These are phyloP conservation scores for Medicago lupulina DNA, from an alignment of 306 rosid genomes.

Conservation along the genomic window DNA sequence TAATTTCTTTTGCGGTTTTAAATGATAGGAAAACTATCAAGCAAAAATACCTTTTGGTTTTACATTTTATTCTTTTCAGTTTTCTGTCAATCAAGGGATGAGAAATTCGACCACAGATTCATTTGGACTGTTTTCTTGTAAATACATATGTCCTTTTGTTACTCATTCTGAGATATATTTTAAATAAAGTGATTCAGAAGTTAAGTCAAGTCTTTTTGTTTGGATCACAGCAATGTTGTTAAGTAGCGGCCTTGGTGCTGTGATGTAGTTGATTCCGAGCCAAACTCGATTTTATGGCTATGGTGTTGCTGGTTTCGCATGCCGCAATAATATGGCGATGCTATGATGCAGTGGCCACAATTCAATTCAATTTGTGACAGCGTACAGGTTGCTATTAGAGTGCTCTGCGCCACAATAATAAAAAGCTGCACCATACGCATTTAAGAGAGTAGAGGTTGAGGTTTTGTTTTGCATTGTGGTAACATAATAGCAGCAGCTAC, in stretches of 20 bases:
- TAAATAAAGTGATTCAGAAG: constrained; percentile 2
- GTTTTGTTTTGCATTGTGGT: not conserved
- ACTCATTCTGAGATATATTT: constrained; percentile 14
- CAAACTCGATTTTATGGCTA: not conserved
- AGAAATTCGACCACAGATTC: not conserved
- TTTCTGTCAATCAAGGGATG: constrained; percentile 7
- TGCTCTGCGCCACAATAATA: not conserved
- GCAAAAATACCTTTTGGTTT: not conserved
- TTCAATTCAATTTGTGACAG: not conserved
- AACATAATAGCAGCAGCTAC: not conserved
- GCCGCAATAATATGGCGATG: too few relatives aligned
- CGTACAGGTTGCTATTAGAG: not conserved
- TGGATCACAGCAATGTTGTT: not conserved
- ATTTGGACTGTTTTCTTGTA: not conserved
- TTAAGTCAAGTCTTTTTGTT: constrained; percentile 10
- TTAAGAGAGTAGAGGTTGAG: not conserved
- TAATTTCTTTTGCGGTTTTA: not conserved
- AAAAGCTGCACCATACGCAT: not conserved
- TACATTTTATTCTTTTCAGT: not conserved
- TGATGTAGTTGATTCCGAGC: not conserved
- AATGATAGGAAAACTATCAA: constrained; percentile 22
- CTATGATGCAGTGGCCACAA: not conserved
- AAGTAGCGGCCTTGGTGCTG: not conserved
- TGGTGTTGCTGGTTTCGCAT: not conserved
- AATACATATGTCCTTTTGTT: not conserved